A percentile compares a stretch with the other conserved stretches of the same genome.
Evolutionary conservation across 768 basidiomycete genomes (phyloP).

Genomic region (Rhizopogon salebrosus): DNA sequence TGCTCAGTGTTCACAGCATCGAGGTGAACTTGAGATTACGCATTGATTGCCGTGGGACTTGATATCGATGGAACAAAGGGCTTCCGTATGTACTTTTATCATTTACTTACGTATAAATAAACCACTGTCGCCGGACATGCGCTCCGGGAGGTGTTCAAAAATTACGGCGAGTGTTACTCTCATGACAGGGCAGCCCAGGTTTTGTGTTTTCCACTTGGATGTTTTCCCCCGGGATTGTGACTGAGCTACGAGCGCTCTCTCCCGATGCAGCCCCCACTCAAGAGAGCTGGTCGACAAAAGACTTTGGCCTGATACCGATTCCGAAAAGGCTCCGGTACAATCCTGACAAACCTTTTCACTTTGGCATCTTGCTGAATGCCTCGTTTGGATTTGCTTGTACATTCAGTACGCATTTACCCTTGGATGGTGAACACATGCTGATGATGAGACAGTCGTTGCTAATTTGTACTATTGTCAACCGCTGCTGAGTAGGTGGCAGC

Average conservation of each 20-base stretch:
- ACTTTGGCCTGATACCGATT: slow-evolving; percentile 64
- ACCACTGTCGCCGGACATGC: too few relatives aligned
- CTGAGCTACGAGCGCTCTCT: not conserved
- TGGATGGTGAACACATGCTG: not conserved
- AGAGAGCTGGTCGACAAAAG: slow-evolving; percentile 22
- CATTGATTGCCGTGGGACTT: too few relatives aligned
- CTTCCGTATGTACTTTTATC: too few relatives aligned
- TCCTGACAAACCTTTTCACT: slow-evolving; percentile 44
- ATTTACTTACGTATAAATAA: too few relatives aligned
- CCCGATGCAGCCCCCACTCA: not conserved
- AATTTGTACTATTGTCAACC: slow-evolving; percentile 86
- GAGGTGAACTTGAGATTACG: too few relatives aligned
- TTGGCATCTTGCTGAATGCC: slow-evolving; percentile 47
- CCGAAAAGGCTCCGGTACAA: slow-evolving; percentile 51
- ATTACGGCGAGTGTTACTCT: too few relatives aligned
- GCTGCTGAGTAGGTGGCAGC: slow-evolving; percentile 49
- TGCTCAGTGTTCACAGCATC: too few relatives aligned
- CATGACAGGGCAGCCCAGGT: too few relatives aligned
- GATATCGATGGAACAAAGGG: too few relatives aligned
- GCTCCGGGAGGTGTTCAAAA: too few relatives aligned
- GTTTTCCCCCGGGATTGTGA: slow-evolving; percentile 10
- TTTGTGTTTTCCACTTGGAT: slow-evolving; percentile 5
- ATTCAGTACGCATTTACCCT: slow-evolving; percentile 17
- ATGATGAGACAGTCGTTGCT: slow-evolving; percentile 42
- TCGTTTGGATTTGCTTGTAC: slow-evolving; percentile 64